These are phyloP conservation scores for Penicillium lividum DNA, from an alignment of 495 filamentous ascomycete genomes.

Conservation along the genomic window DNA sequence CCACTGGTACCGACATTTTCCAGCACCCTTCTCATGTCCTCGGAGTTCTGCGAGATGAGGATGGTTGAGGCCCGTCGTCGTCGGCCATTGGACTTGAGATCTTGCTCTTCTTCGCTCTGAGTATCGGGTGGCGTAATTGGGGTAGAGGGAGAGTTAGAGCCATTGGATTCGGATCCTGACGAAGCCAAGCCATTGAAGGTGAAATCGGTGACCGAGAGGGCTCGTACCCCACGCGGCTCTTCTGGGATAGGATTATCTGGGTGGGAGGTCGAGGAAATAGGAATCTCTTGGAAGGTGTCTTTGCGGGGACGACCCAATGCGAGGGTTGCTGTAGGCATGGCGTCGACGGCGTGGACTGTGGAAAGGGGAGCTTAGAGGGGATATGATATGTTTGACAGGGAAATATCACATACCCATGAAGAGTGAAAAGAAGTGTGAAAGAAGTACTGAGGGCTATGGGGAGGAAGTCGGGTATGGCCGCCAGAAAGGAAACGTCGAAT, in stretches of 20 bases:
- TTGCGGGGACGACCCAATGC: slow-evolving; percentile 30
- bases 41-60: slow-evolving; percentile 71
- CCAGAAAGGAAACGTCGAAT: background rate
- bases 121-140: slow-evolving; percentile 55
- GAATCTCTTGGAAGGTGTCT: slow-evolving; percentile 36
- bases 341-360: slow-evolving; percentile 39
- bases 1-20: slow-evolving; percentile 43
- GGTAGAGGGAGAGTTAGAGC: slow-evolving; percentile 47
- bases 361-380: background rate
- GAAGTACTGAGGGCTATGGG: slow-evolving; percentile 8
- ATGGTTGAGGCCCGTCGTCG: slow-evolving; percentile 76
- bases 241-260: slow-evolving; percentile 58
- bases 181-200: slow-evolving; percentile 43
- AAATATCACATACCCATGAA: slow-evolving; percentile 18
- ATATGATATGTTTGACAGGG: background rate
- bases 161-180: slow-evolving; percentile 39
- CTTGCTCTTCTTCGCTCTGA: slow-evolving; percentile 46
- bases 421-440: background rate
- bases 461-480: background rate
- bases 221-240: slow-evolving; percentile 49
- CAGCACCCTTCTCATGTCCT: slow-evolving; percentile 69
- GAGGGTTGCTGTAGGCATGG: slow-evolving; percentile 32
- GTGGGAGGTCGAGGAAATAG: slow-evolving; percentile 53
- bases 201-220: slow-evolving; percentile 42
- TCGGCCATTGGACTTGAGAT: slow-evolving; percentile 37